Base-by-base conservation (phyloP, 345 rosid genomes). In the Salix suchowensis region DNA sequence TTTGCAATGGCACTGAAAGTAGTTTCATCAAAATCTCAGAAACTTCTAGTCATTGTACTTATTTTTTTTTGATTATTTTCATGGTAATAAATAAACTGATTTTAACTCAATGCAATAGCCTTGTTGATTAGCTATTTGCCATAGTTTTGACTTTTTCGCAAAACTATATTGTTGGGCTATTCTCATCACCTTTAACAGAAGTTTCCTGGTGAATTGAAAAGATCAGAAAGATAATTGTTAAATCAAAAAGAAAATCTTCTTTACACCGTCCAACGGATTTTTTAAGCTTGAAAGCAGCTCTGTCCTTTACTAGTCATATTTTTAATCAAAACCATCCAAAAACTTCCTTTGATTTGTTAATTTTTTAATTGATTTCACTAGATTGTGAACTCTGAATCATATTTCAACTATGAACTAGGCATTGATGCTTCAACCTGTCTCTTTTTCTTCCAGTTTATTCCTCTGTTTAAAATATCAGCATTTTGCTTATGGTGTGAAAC, bases 321-420 rank as follows among this genome's bases (percentile, higher is more conserved):
- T 40, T 19, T 30, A 65, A 48, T 28, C 26, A 32, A n/a, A 74
- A 68, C 54, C 73, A 55, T 26, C 54, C 26, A 30, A 61, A 46
- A 60, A 1, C 15, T 3, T 44, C 44, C 36, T 30, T 60, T 16
- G 62, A 15, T 48, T n/a, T 34, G 46, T 62, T 60, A 48, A 62
- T 62, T 70, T 67, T 5, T 68, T 52, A 75, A 36, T 75, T 16
- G 52, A 75, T 52, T 36, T 39, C 37, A 19, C 54, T 68, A 40
- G 34, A 40, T 40, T 75, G 71, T 67, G 72, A 67, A 9, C 28
- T 50, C 14, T 75, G 67, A 75, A 67, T 75, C 78, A 75, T 54
- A 55, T 15, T 67, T 67, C 78, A 67, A 67, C 78, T 75, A 36
- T 34, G 66, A 67, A 75, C 23, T 0, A 36, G 68, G 26, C 23